Evolutionary conservation across 1,284 basidiomycete species (phyloP).

Genomic region (Papiliotrema flavescens): DNA sequence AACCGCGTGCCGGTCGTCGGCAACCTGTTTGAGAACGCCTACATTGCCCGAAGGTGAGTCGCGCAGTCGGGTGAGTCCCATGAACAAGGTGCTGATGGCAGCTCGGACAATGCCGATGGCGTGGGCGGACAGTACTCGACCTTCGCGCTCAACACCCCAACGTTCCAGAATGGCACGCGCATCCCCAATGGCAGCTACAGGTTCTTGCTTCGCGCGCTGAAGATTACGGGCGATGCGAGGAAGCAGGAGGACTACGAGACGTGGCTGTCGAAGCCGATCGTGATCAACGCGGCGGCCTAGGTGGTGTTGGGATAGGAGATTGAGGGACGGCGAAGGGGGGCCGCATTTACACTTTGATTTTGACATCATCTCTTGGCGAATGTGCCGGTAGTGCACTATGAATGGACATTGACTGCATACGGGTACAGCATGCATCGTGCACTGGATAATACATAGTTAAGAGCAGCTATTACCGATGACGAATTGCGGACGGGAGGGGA

Average conservation of each 20-base stretch:
- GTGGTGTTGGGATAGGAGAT: background rate
- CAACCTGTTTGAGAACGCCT: conserved; percentile 47
- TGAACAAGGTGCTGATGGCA: conserved; percentile 1
- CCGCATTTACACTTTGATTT: background rate
- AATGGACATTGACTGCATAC: too few relatives aligned
- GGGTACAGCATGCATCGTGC: too few relatives aligned
- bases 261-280: conserved; percentile 41
- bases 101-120: conserved; percentile 21
- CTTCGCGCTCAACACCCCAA: conserved; percentile 45
- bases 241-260: conserved; percentile 59
- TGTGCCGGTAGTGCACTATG: too few relatives aligned
- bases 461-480: background rate
- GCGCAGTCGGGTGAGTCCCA: background rate
- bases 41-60: conserved; percentile 49
- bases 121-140: conserved; percentile 50
- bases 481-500: too few relatives aligned
- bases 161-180: conserved; percentile 58
- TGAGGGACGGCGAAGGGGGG: background rate
- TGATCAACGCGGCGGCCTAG: background rate
- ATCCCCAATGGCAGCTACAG: conserved; percentile 62
- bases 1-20: conserved; percentile 51
- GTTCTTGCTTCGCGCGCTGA: conserved; percentile 59
- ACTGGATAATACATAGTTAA: too few relatives aligned
- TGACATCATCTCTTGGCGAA: too few relatives aligned
- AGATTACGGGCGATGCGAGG: conserved; percentile 57